Percentiles rank a stretch among this genome's conserved stretches.
Conservation (phyloP, 2,329 filamentous ascomycete genomes). For the Penicillium occitanis region DNA sequence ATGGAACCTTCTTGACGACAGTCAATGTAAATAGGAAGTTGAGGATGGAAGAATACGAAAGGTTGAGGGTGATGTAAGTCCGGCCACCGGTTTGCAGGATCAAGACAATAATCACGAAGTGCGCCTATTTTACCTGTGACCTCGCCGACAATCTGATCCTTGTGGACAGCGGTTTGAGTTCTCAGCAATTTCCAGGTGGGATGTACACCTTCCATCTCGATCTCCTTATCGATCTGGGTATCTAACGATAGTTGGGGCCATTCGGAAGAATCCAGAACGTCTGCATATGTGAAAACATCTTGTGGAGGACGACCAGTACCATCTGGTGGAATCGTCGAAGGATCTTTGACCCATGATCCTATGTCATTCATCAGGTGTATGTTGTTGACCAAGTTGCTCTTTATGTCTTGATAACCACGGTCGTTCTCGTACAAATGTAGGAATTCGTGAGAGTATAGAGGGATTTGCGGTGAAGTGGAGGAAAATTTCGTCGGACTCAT, state of each 20-base stretch:
- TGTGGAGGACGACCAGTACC: slow-evolving; percentile 61
- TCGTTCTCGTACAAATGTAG: slow-evolving; percentile 69
- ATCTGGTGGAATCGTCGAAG: slow-evolving; percentile 65
- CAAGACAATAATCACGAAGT: slow-evolving; percentile 69
- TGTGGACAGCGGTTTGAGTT: slow-evolving; percentile 53
- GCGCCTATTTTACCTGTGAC: slow-evolving; percentile 76
- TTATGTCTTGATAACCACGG: slow-evolving; percentile 56
- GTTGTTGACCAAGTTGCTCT: slow-evolving; percentile 75
- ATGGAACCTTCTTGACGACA: slow-evolving; percentile 82
- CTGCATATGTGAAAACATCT: slow-evolving; percentile 69
- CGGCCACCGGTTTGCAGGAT: slow-evolving; percentile 66
- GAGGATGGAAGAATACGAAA: slow-evolving; percentile 84
- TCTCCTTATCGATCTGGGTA: slow-evolving; percentile 51
- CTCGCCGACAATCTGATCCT: slow-evolving; percentile 63
- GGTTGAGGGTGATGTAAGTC: slow-evolving; percentile 62
- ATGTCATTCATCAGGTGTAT: slow-evolving; percentile 73
- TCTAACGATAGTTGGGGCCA: slow-evolving; percentile 55
- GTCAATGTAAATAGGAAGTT: slow-evolving; percentile 88
- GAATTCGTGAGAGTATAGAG: slow-evolving; percentile 72
- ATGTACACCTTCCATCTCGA: slow-evolving; percentile 55
- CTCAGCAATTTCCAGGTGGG: slow-evolving; percentile 67
- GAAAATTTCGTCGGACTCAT: slow-evolving; percentile 69
- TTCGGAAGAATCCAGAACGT: slow-evolving; percentile 55
- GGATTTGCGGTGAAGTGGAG: slow-evolving; percentile 58
- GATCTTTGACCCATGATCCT: slow-evolving; percentile 75